phyloP scores from a whole-genome alignment of 495 filamentous ascomycete genomes.

The Viridothelium virens region DNA sequence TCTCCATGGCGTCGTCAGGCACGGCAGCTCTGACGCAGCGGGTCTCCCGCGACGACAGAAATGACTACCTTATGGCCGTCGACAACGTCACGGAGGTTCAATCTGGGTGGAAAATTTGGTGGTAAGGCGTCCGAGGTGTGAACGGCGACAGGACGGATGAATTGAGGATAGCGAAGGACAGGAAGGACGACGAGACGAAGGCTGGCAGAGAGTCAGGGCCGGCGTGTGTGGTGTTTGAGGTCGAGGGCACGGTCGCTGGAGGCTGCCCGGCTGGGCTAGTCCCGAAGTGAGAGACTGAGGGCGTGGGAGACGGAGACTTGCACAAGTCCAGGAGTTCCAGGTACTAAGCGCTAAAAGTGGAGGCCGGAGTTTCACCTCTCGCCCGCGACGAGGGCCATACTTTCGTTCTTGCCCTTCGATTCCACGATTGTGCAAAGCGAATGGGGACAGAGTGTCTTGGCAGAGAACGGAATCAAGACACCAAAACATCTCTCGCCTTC shows the following conservation, averaged over 20 bases:
- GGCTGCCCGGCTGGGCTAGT: not conserved
- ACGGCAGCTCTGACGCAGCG: not conserved
- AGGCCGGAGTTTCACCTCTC: constrained; percentile 1
- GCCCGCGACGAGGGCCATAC: no score
- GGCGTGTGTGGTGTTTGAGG: constrained; percentile 7
- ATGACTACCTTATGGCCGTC: not conserved
- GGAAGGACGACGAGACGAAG: not conserved
- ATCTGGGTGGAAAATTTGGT: not conserved
- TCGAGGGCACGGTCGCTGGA: not conserved
- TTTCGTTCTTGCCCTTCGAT: no score
- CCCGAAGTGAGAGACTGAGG: not conserved
- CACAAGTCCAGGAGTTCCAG: no score
- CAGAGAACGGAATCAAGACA: no score
- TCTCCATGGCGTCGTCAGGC: constrained; percentile 15
- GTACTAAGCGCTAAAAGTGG: not conserved
- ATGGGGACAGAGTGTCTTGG: no score
- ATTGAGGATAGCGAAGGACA: constrained; percentile 1
- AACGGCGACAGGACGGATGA: not conserved
- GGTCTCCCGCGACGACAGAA: not conserved
- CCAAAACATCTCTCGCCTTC: no score
- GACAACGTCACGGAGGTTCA: not conserved
- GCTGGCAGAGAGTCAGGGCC: not conserved
- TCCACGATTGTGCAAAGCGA: no score
- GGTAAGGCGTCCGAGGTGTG: not conserved
- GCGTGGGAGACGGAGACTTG: no score